phyloP scores from a whole-genome alignment of 805 yeast species.

The Tetrapisispora fleetii region DNA sequence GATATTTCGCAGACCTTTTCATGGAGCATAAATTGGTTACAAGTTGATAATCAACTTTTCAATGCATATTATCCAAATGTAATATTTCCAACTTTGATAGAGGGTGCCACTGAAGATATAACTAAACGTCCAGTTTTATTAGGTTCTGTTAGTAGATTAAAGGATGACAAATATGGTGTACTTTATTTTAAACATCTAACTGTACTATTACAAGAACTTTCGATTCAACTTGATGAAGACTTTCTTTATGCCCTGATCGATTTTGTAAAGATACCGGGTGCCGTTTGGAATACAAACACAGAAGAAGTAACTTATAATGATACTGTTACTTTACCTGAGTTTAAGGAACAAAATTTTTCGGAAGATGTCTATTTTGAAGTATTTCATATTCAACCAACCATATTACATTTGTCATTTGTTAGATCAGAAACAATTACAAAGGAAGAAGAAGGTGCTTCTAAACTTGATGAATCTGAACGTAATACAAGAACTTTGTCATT shows the following conservation, averaged over 20 bases:
- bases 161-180: constrained; percentile 87
- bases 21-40: constrained; percentile 85
- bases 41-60: constrained; percentile 82
- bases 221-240: constrained; percentile 90
- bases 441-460: constrained; percentile 35
- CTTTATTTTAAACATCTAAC: constrained; percentile 88
- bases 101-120: constrained; percentile 74
- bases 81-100: constrained; percentile 81
- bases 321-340: constrained; percentile 61
- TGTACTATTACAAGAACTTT: constrained; percentile 75
- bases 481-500: constrained; percentile 58
- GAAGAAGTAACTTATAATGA: constrained; percentile 48
- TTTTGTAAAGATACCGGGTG: constrained; percentile 72
- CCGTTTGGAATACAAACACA: constrained; percentile 50
- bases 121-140: constrained; percentile 85
- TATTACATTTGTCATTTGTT: constrained; percentile 80
- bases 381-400: constrained; percentile 84
- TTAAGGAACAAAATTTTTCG: constrained; percentile 42
- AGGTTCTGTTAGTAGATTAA: constrained; percentile 70
- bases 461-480: constrained; percentile 8
- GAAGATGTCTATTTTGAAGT: constrained; percentile 86
- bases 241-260: constrained; percentile 75
- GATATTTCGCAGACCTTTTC: constrained; percentile 74
- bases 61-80: constrained; percentile 85
- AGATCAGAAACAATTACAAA: constrained; percentile 72